Percentiles rank a stretch among this genome's conserved stretches.
phyloP scores from a whole-genome alignment of 805 yeast genomes.

The Kazachstania psychrophila region DNA sequence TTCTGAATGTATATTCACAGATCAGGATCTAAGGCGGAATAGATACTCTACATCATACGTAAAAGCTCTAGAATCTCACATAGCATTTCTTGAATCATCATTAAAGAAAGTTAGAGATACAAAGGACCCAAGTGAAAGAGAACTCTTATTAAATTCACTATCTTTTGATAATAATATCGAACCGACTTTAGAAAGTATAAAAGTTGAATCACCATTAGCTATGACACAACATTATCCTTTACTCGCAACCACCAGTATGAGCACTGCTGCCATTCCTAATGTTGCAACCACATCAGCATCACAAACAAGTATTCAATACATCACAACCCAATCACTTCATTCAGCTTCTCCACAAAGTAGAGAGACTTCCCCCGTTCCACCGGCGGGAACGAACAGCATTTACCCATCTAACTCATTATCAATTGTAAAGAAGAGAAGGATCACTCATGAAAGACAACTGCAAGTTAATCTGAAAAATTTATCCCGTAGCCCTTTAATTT shows the following conservation, averaged over 20 bases:
- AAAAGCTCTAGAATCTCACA: conserved; percentile 29
- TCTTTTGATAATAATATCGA: conserved; percentile 4
- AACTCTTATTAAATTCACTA: conserved; percentile 5
- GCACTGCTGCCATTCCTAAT: not conserved
- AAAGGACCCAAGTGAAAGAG: conserved; percentile 7
- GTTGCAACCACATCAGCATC: not conserved
- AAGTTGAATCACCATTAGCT: too few species aligned
- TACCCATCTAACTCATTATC: conserved; percentile 24
- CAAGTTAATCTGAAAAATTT: conserved; percentile 14
- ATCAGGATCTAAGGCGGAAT: conserved; percentile 38
- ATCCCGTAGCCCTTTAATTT: conserved; percentile 19
- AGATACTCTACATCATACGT: conserved; percentile 40
- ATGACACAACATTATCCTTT: not conserved
- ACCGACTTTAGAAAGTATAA: not conserved
- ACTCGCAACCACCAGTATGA: not conserved
- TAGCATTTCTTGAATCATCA: conserved; percentile 15
- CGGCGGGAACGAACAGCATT: conserved; percentile 17
- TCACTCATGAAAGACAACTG: conserved; percentile 5
- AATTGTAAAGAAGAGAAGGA: conserved; percentile 10
- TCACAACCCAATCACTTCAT: not conserved
- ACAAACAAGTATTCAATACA: not conserved
- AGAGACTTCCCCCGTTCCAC: conserved; percentile 3
- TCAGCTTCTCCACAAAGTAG: not conserved
- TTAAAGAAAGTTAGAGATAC: conserved; percentile 8
- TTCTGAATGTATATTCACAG: conserved; percentile 36